These are phyloP conservation scores for Penicillium sp. DNA, from an alignment of 2,329 filamentous ascomycete genomes.

Conservation along the genomic window DNA sequence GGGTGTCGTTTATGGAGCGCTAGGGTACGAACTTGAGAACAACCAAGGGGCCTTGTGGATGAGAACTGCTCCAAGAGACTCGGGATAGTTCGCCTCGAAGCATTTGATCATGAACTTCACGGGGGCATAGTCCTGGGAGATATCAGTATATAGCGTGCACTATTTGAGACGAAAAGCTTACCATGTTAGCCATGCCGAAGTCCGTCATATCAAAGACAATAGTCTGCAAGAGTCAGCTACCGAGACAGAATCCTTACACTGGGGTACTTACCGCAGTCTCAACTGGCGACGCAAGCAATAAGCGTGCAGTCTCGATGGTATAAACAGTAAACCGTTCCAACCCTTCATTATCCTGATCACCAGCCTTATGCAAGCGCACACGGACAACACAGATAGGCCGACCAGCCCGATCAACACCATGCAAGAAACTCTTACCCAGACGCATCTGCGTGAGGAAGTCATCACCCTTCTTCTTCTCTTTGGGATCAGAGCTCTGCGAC, in stretches of 20 bases:
- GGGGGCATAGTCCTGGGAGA: conserved; percentile 74
- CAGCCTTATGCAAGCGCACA: conserved; percentile 75
- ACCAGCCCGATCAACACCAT: conserved; percentile 79
- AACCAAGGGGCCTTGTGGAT: conserved; percentile 97
- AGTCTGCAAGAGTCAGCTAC: conserved; percentile 54
- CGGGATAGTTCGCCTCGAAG: conserved; percentile 98
- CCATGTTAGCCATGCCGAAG: conserved; percentile 94
- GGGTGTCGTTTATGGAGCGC: neutral
- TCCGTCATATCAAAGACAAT: conserved; percentile 95
- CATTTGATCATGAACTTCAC: conserved; percentile 99
- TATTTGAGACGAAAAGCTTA: conserved; percentile 34
- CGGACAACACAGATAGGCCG: conserved; percentile 84
- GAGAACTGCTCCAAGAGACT: conserved; percentile 82
- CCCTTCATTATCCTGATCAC: conserved; percentile 76
- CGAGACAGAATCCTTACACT: conserved; percentile 1
- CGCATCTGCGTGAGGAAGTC: conserved; percentile 82
- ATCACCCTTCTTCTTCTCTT: conserved; percentile 64
- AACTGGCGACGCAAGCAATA: conserved; percentile 73
- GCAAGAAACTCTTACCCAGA: conserved; percentile 89
- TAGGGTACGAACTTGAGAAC: conserved; percentile 68
- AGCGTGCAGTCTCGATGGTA: conserved; percentile 87
- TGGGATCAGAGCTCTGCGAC: conserved; percentile 57
- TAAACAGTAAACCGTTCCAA: conserved; percentile 90
- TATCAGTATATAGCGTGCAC: conserved; percentile 4
- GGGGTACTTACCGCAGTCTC: conserved; percentile 78